These are phyloP conservation scores for Colletotrichum sp. DNA, from an alignment of 2,329 filamentous ascomycete genomes.

Conservation along the genomic window DNA sequence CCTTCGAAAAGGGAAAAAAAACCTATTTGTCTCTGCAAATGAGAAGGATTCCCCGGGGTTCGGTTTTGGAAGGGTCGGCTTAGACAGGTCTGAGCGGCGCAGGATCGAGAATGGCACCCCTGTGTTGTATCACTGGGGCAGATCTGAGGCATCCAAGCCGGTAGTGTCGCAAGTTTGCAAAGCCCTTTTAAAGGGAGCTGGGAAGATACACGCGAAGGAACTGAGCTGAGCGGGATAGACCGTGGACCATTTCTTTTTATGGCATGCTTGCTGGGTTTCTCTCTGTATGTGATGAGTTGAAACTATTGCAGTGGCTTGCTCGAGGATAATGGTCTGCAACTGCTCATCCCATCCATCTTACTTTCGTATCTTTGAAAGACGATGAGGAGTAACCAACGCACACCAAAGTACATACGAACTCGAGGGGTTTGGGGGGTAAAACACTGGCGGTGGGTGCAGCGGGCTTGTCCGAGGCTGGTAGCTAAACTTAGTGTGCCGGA, in stretches of 20 bases:
- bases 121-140: constrained; percentile 15
- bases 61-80: background rate
- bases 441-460: background rate
- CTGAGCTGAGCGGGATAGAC: background rate
- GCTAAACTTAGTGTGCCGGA: background rate
- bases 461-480: background rate
- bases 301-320: background rate
- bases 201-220: background rate
- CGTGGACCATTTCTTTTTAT: background rate
- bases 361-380: background rate
- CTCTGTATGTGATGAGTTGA: background rate
- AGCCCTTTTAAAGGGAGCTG: background rate
- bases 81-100: background rate
- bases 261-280: background rate
- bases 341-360: background rate
- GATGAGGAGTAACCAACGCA: background rate
- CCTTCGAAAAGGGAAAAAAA: background rate
- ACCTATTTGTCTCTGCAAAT: background rate
- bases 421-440: background rate
- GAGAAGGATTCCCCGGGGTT: constrained; percentile 1
- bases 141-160: constrained; percentile 20
- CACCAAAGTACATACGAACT: background rate
- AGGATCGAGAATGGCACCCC: background rate
- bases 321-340: background rate
- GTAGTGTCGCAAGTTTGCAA: constrained; percentile 13